Evolutionary conservation across 352 stramenopile genomes (phyloP).

Genomic region (Phytophthora podocarpi): DNA sequence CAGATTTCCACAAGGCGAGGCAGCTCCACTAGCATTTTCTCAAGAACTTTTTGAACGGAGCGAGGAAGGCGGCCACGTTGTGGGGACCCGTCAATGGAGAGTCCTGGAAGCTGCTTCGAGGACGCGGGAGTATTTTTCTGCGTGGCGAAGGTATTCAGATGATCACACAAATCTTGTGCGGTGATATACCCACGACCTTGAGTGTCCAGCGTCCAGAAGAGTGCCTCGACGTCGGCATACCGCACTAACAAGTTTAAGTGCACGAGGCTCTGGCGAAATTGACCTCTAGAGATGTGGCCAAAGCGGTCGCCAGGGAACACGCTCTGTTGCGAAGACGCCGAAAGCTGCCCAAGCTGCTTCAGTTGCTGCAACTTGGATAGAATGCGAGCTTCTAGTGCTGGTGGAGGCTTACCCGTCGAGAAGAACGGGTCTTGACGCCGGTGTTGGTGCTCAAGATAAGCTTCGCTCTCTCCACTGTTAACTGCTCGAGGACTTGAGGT

Average conservation of each 20-base stretch:
- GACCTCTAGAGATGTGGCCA: slow-evolving; percentile 65
- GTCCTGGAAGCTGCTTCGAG: slow-evolving; percentile 36
- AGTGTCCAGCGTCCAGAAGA: slow-evolving; percentile 81
- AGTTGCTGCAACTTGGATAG: slow-evolving; percentile 64
- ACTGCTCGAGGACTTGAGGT: slow-evolving; percentile 10
- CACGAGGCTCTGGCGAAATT: slow-evolving; percentile 77
- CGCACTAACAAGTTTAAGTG: slow-evolving; percentile 64
- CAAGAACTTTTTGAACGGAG: slow-evolving; percentile 75
- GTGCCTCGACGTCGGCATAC: slow-evolving; percentile 69
- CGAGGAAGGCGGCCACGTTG: slow-evolving; percentile 32
- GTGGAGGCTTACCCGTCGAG: slow-evolving; percentile 34
- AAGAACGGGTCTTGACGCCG: slow-evolving; percentile 44
- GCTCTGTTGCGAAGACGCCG: slow-evolving; percentile 50
- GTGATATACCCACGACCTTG: slow-evolving; percentile 63
- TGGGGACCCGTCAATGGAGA: slow-evolving; percentile 28
- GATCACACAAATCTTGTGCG: slow-evolving; percentile 67
- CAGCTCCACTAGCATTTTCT: slow-evolving; percentile 63
- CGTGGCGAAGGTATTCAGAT: slow-evolving; percentile 49
- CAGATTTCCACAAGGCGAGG: slow-evolving; percentile 52
- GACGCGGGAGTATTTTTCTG: slow-evolving; percentile 9
- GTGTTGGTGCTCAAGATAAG: slow-evolving; percentile 33
- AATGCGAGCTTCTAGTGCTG: slow-evolving; percentile 59
- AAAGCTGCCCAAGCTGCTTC: slow-evolving; percentile 66
- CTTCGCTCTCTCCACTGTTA: slow-evolving; percentile 15
- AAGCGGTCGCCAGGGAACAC: slow-evolving; percentile 79